Conservation (phyloP, 345 rosid genomes). For the Fremontodendron californicum region DNA sequence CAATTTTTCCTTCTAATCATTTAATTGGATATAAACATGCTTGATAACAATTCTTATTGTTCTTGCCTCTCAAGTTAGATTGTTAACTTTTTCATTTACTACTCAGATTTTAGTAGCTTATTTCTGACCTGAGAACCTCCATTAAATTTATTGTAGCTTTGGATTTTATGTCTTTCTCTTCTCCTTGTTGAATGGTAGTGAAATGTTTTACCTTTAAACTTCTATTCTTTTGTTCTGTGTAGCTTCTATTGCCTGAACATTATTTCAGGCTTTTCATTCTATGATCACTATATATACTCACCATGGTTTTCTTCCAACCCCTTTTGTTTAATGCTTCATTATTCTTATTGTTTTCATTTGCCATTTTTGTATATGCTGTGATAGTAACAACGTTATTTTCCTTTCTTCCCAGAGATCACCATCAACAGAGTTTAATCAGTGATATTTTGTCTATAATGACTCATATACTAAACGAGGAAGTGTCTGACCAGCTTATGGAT, state of each 20-base stretch:
- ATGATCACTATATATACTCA: background rate
- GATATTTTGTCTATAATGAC: constrained; percentile 63
- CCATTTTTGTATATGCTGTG: constrained; percentile 7
- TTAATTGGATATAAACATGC: background rate
- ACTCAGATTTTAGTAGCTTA: background rate
- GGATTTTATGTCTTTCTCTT: background rate
- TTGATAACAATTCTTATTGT: background rate
- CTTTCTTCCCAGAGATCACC: constrained; percentile 51
- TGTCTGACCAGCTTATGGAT: constrained; percentile 45
- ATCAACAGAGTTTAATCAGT: constrained; percentile 47
- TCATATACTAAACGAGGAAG: constrained; percentile 65
- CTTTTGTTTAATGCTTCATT: background rate
- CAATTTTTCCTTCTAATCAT: background rate
- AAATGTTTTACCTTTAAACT: background rate
- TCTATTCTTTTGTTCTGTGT: background rate
- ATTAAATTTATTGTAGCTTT: background rate
- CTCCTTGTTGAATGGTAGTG: constrained; percentile 5
- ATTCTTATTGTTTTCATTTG: constrained; percentile 8
- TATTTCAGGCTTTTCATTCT: background rate
- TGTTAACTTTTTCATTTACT: background rate
- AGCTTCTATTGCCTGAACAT: background rate
- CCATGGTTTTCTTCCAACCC: background rate
- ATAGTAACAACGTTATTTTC: constrained; percentile 8
- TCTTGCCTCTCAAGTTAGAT: background rate
- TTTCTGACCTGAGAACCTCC: background rate